These are phyloP conservation scores for Lodderomyces parapsilosis DNA, from an alignment of 1,139 yeast species.

Conservation along the genomic window DNA sequence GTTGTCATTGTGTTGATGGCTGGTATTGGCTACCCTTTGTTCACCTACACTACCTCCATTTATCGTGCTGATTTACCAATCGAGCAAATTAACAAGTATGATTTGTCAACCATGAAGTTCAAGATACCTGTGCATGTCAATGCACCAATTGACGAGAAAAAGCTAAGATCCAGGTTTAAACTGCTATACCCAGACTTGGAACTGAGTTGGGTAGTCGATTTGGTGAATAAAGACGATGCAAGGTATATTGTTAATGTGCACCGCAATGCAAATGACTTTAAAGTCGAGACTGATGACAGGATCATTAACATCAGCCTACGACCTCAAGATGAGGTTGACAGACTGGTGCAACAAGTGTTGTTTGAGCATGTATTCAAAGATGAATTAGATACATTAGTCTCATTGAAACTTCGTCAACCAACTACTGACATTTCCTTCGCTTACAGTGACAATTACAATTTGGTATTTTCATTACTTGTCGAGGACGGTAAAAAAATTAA, in stretches of 20 bases:
- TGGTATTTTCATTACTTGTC: conserved; percentile 59
- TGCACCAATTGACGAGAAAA: conserved; percentile 34
- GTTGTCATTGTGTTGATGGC: conserved; percentile 36
- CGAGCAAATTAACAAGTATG: conserved; percentile 44
- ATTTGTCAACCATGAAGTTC: conserved; percentile 37
- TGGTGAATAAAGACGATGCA: conserved; percentile 17
- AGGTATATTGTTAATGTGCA: background rate
- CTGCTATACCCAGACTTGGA: conserved; percentile 20
- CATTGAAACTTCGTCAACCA: conserved; percentile 11
- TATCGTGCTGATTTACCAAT: conserved; percentile 74
- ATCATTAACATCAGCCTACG: background rate
- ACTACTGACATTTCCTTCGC: conserved; percentile 40
- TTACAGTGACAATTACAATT: conserved; percentile 62
- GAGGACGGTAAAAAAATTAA: conserved; percentile 38
- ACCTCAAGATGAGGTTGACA: conserved; percentile 1
- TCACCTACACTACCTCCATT: conserved; percentile 68
- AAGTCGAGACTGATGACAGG: background rate
- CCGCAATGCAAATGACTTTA: background rate
- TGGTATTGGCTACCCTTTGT: conserved; percentile 69
- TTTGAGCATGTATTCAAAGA: conserved; percentile 34
- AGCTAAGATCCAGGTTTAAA: conserved; percentile 26
- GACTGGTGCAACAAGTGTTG: conserved; percentile 18
- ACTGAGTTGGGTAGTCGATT: conserved; percentile 29
- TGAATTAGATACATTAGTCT: conserved; percentile 25
- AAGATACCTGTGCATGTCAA: conserved; percentile 61